phyloP scores from a whole-genome alignment of 257 asterid species.

The Nicotiana sylvestris region DNA sequence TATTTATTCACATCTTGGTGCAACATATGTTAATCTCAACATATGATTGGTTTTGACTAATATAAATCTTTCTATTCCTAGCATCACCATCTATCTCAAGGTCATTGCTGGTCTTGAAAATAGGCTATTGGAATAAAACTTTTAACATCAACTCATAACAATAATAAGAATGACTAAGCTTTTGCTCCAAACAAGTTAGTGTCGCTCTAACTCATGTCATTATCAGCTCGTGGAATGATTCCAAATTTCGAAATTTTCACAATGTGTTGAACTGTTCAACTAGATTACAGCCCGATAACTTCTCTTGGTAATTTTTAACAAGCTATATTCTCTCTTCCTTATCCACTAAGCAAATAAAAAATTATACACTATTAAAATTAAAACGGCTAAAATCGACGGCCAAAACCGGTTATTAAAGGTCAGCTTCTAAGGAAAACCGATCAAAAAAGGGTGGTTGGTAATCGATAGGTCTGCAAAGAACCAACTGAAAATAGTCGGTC shows the following conservation, averaged over 20 bases:
- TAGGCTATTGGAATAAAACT: background rate
- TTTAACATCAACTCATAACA: background rate
- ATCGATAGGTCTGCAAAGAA: too few relatives aligned
- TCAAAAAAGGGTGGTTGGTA: too few relatives aligned
- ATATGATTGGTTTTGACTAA: too few relatives aligned
- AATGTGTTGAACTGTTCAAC: background rate
- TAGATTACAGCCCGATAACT: background rate
- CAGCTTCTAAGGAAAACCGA: too few relatives aligned
- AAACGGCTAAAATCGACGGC: too few relatives aligned
- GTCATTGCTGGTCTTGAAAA: background rate
- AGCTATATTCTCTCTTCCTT: background rate
- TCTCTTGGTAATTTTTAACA: background rate
- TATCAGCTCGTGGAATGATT: background rate
- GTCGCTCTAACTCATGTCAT: too few relatives aligned
- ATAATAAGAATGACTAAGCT: too few relatives aligned
- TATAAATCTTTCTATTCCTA: too few relatives aligned
- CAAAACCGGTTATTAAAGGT: too few relatives aligned
- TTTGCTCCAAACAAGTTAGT: too few relatives aligned
- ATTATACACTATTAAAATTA: too few relatives aligned
- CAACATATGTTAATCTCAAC: background rate
- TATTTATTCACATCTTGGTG: background rate
- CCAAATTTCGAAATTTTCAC: background rate
- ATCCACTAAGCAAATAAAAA: background rate
- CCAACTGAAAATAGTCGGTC: too few relatives aligned
- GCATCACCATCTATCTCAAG: background rate